Evolutionary conservation across 805 yeast species (phyloP), one percentile per base, ranked within the genome.

Genomic region (Ogataea chonburiensis): DNA sequence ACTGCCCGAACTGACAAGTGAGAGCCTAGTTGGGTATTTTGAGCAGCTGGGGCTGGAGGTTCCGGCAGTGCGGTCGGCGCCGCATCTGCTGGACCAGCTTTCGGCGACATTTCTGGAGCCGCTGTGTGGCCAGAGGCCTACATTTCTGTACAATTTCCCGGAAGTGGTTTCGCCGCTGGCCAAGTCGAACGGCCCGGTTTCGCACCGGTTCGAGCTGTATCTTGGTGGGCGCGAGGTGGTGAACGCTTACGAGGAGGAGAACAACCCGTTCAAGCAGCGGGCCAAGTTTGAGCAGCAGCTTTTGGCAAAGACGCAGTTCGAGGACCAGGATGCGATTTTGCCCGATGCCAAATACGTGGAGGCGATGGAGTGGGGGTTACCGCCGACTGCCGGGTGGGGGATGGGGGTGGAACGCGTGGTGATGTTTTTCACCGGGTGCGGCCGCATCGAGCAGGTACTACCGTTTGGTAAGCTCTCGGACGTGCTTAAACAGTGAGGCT

Each of bases 301-400:
- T 28, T 40, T 46, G 3, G 62, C 72, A 21, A 74, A 74, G 34
- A 61, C 58, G 2, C 63, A 66, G 6, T 73, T 55, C 38, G 61
- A 70, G 3, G 94, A 85, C 50, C 49, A 54, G 5, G 96, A 87
- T 42, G 60, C 79, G 4, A 65, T 82, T 23, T 56, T 81, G 0
- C 86, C 94, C 0, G 98, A 93, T 56, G 63, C 74, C 51, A 68
- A 69, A 31, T 93, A 77, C 55, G 75, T 88, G 1, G 70, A 74
- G 27, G 75, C 81, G 11, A 79, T 93, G 89, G 91, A 86, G 55
- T 86, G 81, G 72, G 98, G 96, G 1, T 73, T 93, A 64, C 97
- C 98, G 3, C 98, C 98, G 1, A 91, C 97, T 3, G 98, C 95
- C 2, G 99, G 99, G 0, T 86, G 96, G 86, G 99, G 98, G 0